These are phyloP conservation scores for Suillus brevipes DNA, from an alignment of 768 basidiomycete species.

Conservation along the genomic window DNA sequence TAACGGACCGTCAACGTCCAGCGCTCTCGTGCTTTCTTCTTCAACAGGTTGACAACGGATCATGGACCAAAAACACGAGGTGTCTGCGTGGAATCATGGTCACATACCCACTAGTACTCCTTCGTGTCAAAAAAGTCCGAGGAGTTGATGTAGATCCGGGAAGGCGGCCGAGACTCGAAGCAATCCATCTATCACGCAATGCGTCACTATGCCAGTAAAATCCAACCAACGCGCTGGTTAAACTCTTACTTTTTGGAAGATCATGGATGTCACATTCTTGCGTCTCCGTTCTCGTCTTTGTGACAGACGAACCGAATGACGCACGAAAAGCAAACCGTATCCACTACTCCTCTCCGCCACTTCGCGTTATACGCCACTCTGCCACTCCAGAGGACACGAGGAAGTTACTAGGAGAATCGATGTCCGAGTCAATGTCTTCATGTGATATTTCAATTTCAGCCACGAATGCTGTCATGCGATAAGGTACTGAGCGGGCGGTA, in stretches of 20 bases:
- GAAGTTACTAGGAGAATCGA: background rate
- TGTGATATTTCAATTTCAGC: background rate
- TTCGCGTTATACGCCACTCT: background rate
- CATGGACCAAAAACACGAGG: conserved; percentile 1
- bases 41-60: background rate
- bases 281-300: no score
- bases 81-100: background rate
- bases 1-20: background rate
- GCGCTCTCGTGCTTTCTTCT: background rate
- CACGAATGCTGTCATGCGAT: background rate
- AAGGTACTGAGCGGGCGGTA: background rate
- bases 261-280: no score
- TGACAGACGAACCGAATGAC: background rate
- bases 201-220: no score
- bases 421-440: background rate
- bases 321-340: background rate
- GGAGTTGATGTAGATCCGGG: background rate
- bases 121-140: conserved; percentile 3
- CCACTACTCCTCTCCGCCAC: background rate
- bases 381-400: background rate
- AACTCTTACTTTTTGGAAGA: background rate
- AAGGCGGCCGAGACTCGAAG: background rate
- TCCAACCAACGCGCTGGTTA: background rate
- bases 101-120: background rate
- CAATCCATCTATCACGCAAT: background rate